Evolutionary conservation across 2,329 filamentous ascomycete genomes (phyloP).

Genomic region (Pseudogymnoascus sp.): DNA sequence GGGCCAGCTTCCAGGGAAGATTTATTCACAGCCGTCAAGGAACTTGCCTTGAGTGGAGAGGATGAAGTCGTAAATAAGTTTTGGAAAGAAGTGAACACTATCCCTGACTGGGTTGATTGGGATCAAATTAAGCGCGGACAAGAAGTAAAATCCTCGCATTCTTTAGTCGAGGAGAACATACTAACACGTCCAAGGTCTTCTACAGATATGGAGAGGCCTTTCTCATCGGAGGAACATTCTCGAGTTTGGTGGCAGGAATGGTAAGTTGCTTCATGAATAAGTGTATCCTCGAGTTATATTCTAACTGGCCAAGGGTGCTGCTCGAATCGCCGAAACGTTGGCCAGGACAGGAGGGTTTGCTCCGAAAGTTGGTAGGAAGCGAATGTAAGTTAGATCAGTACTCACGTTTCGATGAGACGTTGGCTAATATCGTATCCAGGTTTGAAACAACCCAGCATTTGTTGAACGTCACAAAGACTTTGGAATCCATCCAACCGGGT

Average conservation of each 20-base stretch:
- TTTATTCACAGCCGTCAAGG: slow-evolving; percentile 52
- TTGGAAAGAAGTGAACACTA: slow-evolving; percentile 57
- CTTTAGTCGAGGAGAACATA: too few species aligned
- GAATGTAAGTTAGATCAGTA: slow-evolving; percentile 38
- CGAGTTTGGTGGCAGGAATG: slow-evolving; percentile 5
- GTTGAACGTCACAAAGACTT: slow-evolving; percentile 58
- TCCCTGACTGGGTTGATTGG: slow-evolving; percentile 74
- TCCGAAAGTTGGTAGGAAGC: slow-evolving; percentile 54
- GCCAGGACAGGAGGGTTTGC: slow-evolving; percentile 67
- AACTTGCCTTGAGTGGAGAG: slow-evolving; percentile 39
- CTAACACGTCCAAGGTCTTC: slow-evolving; percentile 40
- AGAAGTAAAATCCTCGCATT: slow-evolving; percentile 32
- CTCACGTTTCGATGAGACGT: slow-evolving; percentile 5
- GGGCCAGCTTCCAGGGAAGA: slow-evolving; percentile 39
- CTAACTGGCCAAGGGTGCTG: slow-evolving; percentile 55
- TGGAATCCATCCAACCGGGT: slow-evolving; percentile 58
- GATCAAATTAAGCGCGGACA: slow-evolving; percentile 65
- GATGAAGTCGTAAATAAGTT: slow-evolving; percentile 48
- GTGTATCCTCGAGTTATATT: background rate
- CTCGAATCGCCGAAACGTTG: slow-evolving; percentile 64
- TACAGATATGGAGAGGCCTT: slow-evolving; percentile 65
- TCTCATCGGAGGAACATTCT: slow-evolving; percentile 36
- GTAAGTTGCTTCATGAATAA: background rate
- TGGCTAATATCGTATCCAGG: slow-evolving; percentile 26
- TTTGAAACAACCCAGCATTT: slow-evolving; percentile 67